Evolutionary conservation across 106 monocot genomes (phyloP).

Genomic region (Dactylorhiza incarnata): DNA sequence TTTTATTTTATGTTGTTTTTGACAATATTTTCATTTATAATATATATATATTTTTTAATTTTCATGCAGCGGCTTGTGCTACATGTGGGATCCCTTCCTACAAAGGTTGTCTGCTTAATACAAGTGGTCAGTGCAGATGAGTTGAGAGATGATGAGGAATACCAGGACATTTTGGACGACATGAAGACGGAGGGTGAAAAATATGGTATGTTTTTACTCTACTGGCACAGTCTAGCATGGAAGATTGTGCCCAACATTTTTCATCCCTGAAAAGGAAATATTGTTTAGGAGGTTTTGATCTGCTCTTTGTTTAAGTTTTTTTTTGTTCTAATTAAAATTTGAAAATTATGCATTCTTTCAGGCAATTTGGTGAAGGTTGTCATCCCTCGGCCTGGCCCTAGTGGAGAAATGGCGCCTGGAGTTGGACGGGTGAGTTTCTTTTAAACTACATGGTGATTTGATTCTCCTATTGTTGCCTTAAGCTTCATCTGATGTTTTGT

Average conservation of each 20-base stretch:
- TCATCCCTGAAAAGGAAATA: neutral
- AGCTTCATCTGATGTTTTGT: no score
- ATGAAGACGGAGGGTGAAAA: slow-evolving; percentile 82
- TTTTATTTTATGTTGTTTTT: no score
- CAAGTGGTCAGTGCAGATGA: slow-evolving; percentile 63
- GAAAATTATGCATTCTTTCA: slow-evolving; percentile 14
- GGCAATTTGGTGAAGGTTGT: slow-evolving; percentile 78
- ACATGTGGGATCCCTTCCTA: slow-evolving; percentile 59
- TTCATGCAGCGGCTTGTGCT: slow-evolving; percentile 48
- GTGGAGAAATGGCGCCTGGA: slow-evolving; percentile 46
- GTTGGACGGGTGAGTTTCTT: slow-evolving; percentile 71
- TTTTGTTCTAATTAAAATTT: neutral
- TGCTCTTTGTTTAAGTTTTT: neutral
- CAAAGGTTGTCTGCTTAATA: slow-evolving; percentile 75
- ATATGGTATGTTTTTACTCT: slow-evolving; percentile 51
- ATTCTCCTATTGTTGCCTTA: no score
- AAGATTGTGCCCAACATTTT: neutral
- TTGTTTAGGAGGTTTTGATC: neutral
- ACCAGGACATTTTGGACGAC: slow-evolving; percentile 83
- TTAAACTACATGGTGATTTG: no score
- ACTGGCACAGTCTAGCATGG: neutral
- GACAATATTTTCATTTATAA: neutral
- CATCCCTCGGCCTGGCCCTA: slow-evolving; percentile 65
- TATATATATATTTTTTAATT: neutral
- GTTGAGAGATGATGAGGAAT: slow-evolving; percentile 78